Evolutionary conservation across 108 stramenopile species (phyloP).

Genomic region (Skeletonema marinoi): DNA sequence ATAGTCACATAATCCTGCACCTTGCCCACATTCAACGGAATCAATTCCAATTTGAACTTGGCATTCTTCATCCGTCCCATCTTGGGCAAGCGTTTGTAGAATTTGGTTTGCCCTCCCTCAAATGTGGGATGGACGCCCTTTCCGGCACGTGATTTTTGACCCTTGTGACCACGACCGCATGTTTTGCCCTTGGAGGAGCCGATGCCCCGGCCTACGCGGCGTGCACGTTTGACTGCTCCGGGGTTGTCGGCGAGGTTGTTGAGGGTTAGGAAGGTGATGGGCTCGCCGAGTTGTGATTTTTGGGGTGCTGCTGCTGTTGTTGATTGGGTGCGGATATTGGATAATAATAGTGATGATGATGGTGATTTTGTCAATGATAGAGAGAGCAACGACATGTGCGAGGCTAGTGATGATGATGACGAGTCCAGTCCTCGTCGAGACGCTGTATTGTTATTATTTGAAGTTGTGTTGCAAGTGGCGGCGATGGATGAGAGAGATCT

Average conservation of each 20-base stretch:
- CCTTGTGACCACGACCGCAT: conserved; percentile 95
- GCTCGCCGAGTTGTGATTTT: conserved; percentile 30
- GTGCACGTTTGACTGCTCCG: conserved; percentile 76
- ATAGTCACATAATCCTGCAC: conserved; percentile 93
- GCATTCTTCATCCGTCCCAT: conserved; percentile 93
- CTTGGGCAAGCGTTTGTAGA: conserved; percentile 95
- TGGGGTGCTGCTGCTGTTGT: neutral
- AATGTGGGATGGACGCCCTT: conserved; percentile 85
- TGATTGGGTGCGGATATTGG: neutral
- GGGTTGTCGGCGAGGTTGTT: conserved; percentile 85
- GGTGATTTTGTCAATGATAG: neutral
- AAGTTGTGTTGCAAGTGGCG: too few species aligned
- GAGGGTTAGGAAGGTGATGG: conserved; percentile 68
- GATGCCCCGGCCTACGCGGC: conserved; percentile 95
- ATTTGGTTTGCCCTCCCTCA: conserved; percentile 99
- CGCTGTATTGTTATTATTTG: too few species aligned
- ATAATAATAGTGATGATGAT: neutral
- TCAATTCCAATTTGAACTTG: conserved; percentile 71
- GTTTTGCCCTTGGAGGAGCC: conserved; percentile 97
- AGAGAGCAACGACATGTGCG: too few species aligned
- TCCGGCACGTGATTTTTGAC: conserved; percentile 90
- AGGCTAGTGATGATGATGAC: too few species aligned
- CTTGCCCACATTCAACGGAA: conserved; percentile 80
- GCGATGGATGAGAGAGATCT: too few species aligned
- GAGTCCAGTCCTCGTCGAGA: too few species aligned